Percentiles rank a stretch among this genome's conserved stretches.
phyloP scores from a whole-genome alignment of 495 filamentous ascomycete species.

The Xylaria flabelliformis region DNA sequence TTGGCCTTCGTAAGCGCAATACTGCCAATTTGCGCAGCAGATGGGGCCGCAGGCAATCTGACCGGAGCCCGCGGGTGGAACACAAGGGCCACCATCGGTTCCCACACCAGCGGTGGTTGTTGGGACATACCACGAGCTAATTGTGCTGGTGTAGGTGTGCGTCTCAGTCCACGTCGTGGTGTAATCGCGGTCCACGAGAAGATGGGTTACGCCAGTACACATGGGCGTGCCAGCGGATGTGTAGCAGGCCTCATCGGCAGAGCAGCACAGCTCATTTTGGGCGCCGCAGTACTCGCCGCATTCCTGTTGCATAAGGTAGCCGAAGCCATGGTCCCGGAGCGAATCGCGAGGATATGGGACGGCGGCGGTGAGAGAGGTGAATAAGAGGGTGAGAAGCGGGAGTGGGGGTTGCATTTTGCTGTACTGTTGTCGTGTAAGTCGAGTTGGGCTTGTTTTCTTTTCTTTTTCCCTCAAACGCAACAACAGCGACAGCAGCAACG shows the following conservation, averaged over 20 bases:
- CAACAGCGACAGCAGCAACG: slow-evolving; percentile 14
- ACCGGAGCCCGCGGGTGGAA: slow-evolving; percentile 55
- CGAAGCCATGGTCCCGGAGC: slow-evolving; percentile 45
- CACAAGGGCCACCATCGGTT: slow-evolving; percentile 59
- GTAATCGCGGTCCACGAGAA: slow-evolving; percentile 46
- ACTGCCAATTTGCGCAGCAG: slow-evolving; percentile 77
- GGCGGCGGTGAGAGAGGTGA: slow-evolving; percentile 46
- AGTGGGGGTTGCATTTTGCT: slow-evolving; percentile 31
- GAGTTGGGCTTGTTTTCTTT: slow-evolving; percentile 15
- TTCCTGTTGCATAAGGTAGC: slow-evolving; percentile 50
- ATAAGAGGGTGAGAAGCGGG: slow-evolving; percentile 36
- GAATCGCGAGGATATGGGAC: slow-evolving; percentile 49
- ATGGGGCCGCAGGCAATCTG: slow-evolving; percentile 72
- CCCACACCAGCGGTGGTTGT: slow-evolving; percentile 47
- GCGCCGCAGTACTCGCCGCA: slow-evolving; percentile 75
- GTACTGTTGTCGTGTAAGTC: slow-evolving; percentile 23
- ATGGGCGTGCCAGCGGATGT: slow-evolving; percentile 60
- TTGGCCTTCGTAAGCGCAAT: slow-evolving; percentile 61
- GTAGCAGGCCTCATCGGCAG: slow-evolving; percentile 62
- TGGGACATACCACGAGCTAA: slow-evolving; percentile 52
- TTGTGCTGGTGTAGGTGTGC: slow-evolving; percentile 69
- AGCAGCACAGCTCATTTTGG: slow-evolving; percentile 72
- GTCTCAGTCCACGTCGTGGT: slow-evolving; percentile 80
- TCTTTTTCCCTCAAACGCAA: not conserved
- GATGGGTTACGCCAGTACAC: slow-evolving; percentile 33